Base-by-base conservation (phyloP, 495 filamentous ascomycete species). In the Daldinia childiae region DNA sequence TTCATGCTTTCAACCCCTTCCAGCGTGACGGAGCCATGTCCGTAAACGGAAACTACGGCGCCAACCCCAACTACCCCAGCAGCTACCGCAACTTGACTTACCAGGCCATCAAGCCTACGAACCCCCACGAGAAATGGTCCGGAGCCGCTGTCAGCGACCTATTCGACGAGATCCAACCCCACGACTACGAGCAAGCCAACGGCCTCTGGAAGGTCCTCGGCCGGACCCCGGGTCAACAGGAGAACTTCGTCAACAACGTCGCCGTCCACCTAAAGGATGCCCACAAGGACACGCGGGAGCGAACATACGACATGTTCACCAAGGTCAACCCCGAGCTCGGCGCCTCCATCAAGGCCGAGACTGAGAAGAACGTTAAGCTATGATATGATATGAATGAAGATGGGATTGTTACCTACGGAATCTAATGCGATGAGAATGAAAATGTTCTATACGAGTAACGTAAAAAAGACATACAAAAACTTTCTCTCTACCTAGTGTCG, bases 21-120 rank as follows among this genome's bases (percentile, higher is more conserved):
- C 91, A 93, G 78, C 89, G 91, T 50, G 91, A 93, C 73, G 92
- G 92, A 30, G 72, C 76, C 65, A 93, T 93, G 88, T 84, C 84
- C 55, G 82, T 91, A 26, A 81, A 89, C 69, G 87, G 87, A 58
- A 93, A 93, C 82, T 90, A 91, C 74, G 90, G 90, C 69, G 85
- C 87, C 1, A 87, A 90, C 69, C 90, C 90, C 29, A 88, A 88
- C 77, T 92, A 93, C 77, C 86, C 88, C 1, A 88, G 87, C 55
- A 88, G 85, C 32, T 90, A 90, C 83, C 86, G 87, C 0, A 78
- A 81, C 7, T 62, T 90, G 66, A 84, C 81, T 11, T 88, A 87
- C 82, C 84, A 85, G 74, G 77, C 83, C 58, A 84, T 88, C 64
- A 86, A 88, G 78, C 80, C 84, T 4, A 85, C 82, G 38, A 87